phyloP scores from a whole-genome alignment of 768 basidiomycete genomes.

The Xerocomus spinulosus region DNA sequence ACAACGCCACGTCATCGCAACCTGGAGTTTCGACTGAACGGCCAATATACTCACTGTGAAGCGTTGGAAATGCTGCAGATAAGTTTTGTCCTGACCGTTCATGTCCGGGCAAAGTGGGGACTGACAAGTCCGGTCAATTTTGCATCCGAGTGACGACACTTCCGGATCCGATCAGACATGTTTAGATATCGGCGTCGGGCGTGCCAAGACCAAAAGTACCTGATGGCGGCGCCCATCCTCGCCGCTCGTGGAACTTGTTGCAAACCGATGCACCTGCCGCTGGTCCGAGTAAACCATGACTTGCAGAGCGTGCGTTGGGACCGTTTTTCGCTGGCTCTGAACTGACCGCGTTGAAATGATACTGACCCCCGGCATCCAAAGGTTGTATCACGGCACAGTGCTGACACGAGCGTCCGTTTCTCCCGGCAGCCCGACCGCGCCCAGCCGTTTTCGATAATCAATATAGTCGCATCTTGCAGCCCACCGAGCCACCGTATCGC shows the following conservation, averaged over 20 bases:
- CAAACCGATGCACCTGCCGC: not conserved
- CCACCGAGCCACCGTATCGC: slow-evolving; percentile 2
- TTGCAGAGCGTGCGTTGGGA: too few species aligned
- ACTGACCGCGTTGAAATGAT: too few species aligned
- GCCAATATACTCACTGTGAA: too few species aligned
- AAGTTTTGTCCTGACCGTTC: not conserved
- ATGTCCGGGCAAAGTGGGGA: not conserved
- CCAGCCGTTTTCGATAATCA: not conserved
- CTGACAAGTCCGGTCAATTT: not conserved
- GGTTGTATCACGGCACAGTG: too few species aligned
- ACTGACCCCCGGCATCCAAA: too few species aligned
- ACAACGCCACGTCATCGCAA: too few species aligned
- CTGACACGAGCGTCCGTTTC: not conserved
- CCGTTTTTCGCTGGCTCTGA: too few species aligned
- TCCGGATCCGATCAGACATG: slow-evolving; percentile 3
- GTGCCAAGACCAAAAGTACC: not conserved
- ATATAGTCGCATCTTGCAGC: not conserved
- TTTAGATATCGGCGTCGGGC: not conserved
- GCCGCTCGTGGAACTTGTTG: not conserved
- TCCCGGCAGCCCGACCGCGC: not conserved
- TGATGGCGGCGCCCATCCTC: not conserved
- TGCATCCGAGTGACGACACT: not conserved
- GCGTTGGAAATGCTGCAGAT: too few species aligned
- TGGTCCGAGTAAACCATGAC: not conserved
- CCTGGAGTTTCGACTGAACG: too few species aligned